Evolutionary conservation across 495 filamentous ascomycete genomes (phyloP), one percentile per base, ranked within the genome.

Genomic region (Talaromyces trachyspermus): DNA sequence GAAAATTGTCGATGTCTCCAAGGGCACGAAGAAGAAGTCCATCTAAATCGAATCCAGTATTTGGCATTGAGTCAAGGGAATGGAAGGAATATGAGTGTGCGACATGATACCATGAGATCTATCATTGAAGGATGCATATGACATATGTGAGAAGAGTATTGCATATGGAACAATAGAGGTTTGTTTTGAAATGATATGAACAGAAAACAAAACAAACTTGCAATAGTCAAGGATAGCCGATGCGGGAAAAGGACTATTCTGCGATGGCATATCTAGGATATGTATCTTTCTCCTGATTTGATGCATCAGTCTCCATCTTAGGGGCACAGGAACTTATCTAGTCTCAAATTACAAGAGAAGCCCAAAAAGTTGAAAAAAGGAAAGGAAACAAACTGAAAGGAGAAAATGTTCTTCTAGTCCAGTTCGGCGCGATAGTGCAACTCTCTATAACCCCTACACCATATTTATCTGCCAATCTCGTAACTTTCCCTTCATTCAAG

Each of bases 1-100:
- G 55, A 78, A 77, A 58, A 86, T 88, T 60, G 78, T 74, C 62
- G 86, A 90, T 55, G 83, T 87, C 58, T 78, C 82, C 59, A 85
- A 84, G 75, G 83, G 82, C 66, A 79, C 79, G 70, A 84, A 80
- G 74, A 71, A 67, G 56, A 81, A 77, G 70, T 55, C 64, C 27
- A 43, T 38, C 18, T 54, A 46, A 47, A 33, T 12, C 15, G 29
- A 24, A 19, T 14, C 38, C 12, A 20, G 11, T 48, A 14, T 6
- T 10, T 3, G 8, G 14, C 12, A 38, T 11, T n/a, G n/a, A n/a
- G n/a, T n/a, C n/a, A n/a, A n/a, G n/a, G n/a, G n/a, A n/a, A n/a
- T n/a, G n/a, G n/a, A n/a, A n/a, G n/a, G n/a, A n/a, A n/a, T n/a
- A n/a, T n/a, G n/a, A n/a, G n/a, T n/a, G n/a, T 38, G 35, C 35